These are phyloP conservation scores for Phylloporus sp. DNA, from an alignment of 768 basidiomycete species.

Conservation along the genomic window DNA sequence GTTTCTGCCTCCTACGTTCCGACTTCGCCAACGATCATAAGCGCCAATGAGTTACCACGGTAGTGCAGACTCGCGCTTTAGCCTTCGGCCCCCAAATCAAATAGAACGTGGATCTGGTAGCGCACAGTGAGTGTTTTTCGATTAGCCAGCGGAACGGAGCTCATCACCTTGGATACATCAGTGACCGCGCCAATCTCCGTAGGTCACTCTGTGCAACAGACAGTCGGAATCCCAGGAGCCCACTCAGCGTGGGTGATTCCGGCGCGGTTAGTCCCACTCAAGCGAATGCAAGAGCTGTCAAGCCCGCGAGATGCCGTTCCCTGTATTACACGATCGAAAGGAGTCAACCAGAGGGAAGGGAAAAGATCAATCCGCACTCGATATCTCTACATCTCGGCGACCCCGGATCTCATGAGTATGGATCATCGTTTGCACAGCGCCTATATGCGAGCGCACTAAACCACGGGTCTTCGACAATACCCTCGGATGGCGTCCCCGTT, in stretches of 20 bases:
- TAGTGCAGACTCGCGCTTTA: not conserved
- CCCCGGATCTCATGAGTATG: slow-evolving; percentile 10
- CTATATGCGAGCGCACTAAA: slow-evolving; percentile 40
- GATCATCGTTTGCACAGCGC: slow-evolving; percentile 36
- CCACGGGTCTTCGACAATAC: slow-evolving; percentile 10
- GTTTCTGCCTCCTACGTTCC: not conserved
- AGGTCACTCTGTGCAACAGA: slow-evolving; percentile 1
- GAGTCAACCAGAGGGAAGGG: slow-evolving; percentile 7
- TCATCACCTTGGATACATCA: not conserved
- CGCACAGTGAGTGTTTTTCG: not conserved
- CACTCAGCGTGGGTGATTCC: not conserved
- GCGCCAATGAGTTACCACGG: slow-evolving; percentile 7
- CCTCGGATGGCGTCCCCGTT: slow-evolving; percentile 4
- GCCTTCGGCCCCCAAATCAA: slow-evolving; percentile 1
- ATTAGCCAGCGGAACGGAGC: not conserved
- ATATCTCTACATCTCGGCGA: not conserved
- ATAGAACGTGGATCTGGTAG: not conserved
- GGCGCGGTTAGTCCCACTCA: slow-evolving; percentile 18
- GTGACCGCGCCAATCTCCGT: slow-evolving; percentile 1
- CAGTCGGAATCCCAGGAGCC: not conserved
- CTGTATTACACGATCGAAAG: slow-evolving; percentile 19
- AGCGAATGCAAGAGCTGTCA: slow-evolving; percentile 15
- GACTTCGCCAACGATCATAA: not conserved
- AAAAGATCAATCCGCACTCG: not conserved
- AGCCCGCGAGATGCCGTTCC: slow-evolving; percentile 1